Evolutionary conservation across 2,329 filamentous ascomycete genomes (phyloP).

Genomic region (Penicillium sp.): DNA sequence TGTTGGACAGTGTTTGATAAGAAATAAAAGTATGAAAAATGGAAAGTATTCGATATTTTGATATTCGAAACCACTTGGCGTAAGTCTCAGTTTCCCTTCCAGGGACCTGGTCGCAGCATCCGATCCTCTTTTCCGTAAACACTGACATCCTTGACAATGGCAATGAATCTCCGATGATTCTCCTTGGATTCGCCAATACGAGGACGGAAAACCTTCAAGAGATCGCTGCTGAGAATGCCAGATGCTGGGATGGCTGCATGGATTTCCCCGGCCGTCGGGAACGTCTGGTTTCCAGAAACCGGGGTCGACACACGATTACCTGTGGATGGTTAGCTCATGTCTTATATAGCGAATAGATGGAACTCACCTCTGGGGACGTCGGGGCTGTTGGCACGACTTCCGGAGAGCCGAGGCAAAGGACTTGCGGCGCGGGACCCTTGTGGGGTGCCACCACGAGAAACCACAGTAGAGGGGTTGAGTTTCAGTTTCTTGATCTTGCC

Average conservation of each 20-base stretch:
- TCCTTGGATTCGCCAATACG: slow-evolving; percentile 44
- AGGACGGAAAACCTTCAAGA: slow-evolving; percentile 45
- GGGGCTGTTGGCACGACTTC: slow-evolving; percentile 43
- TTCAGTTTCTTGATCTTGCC: slow-evolving; percentile 50
- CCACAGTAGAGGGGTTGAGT: slow-evolving; percentile 43
- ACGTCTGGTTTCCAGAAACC: slow-evolving; percentile 27
- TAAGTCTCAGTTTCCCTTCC: slow-evolving; percentile 27
- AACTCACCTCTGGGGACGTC: slow-evolving; percentile 26
- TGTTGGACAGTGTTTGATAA: not conserved
- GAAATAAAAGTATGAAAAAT: not conserved
- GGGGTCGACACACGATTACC: slow-evolving; percentile 33
- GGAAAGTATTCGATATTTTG: not conserved
- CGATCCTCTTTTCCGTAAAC: slow-evolving; percentile 45
- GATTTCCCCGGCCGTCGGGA: slow-evolving; percentile 48
- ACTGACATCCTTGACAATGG: slow-evolving; percentile 45
- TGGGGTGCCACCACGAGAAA: slow-evolving; percentile 44
- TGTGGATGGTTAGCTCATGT: slow-evolving; percentile 11
- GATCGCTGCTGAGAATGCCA: slow-evolving; percentile 46
- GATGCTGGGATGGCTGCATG: slow-evolving; percentile 46
- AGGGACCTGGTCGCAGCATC: slow-evolving; percentile 39
- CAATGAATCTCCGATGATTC: slow-evolving; percentile 43
- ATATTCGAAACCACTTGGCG: not conserved
- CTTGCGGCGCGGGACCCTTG: slow-evolving; percentile 50
- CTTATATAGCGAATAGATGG: not conserved
- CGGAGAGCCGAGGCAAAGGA: slow-evolving; percentile 37